Percentiles rank a stretch among this genome's conserved stretches.
Evolutionary conservation across 208 protist species (phyloP).

Genomic region (Trypanosoma rangeli): DNA sequence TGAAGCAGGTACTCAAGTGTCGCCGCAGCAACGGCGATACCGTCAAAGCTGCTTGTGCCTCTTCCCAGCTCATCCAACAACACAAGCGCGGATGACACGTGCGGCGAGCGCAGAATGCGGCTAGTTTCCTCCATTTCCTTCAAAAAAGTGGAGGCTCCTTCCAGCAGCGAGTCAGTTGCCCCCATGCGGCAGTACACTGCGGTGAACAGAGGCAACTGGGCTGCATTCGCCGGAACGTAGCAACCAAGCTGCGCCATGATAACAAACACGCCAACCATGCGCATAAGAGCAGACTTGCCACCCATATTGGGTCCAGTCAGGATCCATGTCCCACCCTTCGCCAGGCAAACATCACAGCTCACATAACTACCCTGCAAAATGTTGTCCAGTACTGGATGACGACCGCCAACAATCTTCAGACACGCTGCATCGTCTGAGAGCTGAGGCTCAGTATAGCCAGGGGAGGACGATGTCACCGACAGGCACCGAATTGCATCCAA

Average conservation of each 20-base stretch:
- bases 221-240: slow-evolving; percentile 91
- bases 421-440: slow-evolving; percentile 12
- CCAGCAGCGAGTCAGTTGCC: slow-evolving; percentile 88
- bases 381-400: slow-evolving; percentile 73
- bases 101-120: slow-evolving; percentile 79
- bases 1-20: slow-evolving; percentile 90
- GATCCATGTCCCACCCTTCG: slow-evolving; percentile 60
- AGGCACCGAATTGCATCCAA: slow-evolving; percentile 73
- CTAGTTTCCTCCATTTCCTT: slow-evolving; percentile 97
- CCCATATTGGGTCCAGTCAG: slow-evolving; percentile 97
- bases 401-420: slow-evolving; percentile 48
- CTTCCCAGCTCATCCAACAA: slow-evolving; percentile 97
- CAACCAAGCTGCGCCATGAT: slow-evolving; percentile 95
- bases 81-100: slow-evolving; percentile 86
- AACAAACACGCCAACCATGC: slow-evolving; percentile 90
- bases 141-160: slow-evolving; percentile 96
- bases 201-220: slow-evolving; percentile 83
- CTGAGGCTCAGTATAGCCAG: slow-evolving; percentile 61
- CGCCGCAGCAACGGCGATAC: slow-evolving; percentile 90
- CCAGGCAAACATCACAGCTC: slow-evolving; percentile 54
- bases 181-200: slow-evolving; percentile 95
- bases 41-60: slow-evolving; percentile 95
- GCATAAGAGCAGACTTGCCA: slow-evolving; percentile 94
- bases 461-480: slow-evolving; percentile 44
- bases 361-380: slow-evolving; percentile 66